Conservation (phyloP, 371 early-diverging fungal genomes). For the Rhizopus arrhizus region DNA sequence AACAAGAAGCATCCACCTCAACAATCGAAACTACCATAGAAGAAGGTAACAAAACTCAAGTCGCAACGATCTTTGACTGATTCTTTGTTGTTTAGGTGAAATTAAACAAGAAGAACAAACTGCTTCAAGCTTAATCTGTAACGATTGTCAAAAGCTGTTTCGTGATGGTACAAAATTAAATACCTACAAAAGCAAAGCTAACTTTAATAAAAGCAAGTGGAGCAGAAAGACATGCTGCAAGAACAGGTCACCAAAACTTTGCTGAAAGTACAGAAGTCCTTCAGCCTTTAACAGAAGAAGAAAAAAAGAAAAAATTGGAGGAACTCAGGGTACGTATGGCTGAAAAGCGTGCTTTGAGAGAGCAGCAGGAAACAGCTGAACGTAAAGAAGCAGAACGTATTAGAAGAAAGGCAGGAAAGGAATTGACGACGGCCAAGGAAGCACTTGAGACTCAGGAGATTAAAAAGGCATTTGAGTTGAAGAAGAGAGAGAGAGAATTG, state of each 20-base stretch:
- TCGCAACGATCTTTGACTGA: not conserved
- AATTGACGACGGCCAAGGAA: constrained; percentile 73
- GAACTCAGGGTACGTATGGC: constrained; percentile 77
- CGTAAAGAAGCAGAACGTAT: constrained; percentile 73
- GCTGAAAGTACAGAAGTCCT: constrained; percentile 82
- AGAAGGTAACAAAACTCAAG: constrained; percentile 28
- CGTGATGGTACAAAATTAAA: constrained; percentile 61
- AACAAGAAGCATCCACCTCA: constrained; percentile 18
- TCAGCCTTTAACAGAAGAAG: constrained; percentile 86
- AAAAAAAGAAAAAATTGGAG: constrained; percentile 75
- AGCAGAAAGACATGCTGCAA: constrained; percentile 83
- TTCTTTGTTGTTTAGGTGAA: constrained; percentile 53
- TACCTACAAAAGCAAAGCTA: not conserved
- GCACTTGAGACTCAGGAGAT: constrained; percentile 74
- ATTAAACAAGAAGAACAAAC: constrained; percentile 68
- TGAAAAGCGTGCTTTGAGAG: constrained; percentile 68
- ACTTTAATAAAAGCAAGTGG: constrained; percentile 53
- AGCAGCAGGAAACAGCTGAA: constrained; percentile 69
- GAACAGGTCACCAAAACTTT: constrained; percentile 85
- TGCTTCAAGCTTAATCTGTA: constrained; percentile 80
- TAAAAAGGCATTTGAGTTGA: constrained; percentile 69
- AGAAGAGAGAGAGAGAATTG: constrained; percentile 79
- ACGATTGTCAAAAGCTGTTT: constrained; percentile 86
- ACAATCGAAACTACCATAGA: constrained; percentile 38
- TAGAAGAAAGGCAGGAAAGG: constrained; percentile 81